Evolutionary conservation across 352 stramenopile species (phyloP).

Genomic region (Globisporangium apiculatum): DNA sequence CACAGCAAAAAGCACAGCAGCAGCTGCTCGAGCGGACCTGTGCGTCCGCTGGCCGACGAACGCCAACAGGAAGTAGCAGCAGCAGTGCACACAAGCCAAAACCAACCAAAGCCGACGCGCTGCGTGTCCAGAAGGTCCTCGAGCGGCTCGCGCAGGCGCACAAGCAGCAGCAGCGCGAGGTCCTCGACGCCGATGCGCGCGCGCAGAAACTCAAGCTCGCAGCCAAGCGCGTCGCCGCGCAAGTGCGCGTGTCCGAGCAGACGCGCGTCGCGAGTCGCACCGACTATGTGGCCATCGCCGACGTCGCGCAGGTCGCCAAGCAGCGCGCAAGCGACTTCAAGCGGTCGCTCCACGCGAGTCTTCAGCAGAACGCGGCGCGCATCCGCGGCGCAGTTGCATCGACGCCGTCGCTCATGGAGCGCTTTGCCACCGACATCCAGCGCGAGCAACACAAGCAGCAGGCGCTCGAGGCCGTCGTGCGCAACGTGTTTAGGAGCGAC

Average conservation of each 20-base stretch:
- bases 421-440: slow-evolving; percentile 61
- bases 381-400: slow-evolving; percentile 35
- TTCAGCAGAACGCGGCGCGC: slow-evolving; percentile 57
- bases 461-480: slow-evolving; percentile 60
- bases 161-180: slow-evolving; percentile 27
- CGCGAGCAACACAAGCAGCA: slow-evolving; percentile 63
- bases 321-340: slow-evolving; percentile 51
- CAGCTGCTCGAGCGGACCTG: slow-evolving; percentile 24
- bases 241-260: slow-evolving; percentile 47
- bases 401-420: slow-evolving; percentile 66
- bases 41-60: slow-evolving; percentile 1
- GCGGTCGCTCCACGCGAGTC: slow-evolving; percentile 50
- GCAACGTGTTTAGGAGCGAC: slow-evolving; percentile 66
- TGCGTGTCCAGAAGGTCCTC: slow-evolving; percentile 45
- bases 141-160: slow-evolving; percentile 24
- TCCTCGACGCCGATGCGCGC: slow-evolving; percentile 18
- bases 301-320: slow-evolving; percentile 33
- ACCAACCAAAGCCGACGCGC: slow-evolving; percentile 46
- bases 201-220: slow-evolving; percentile 36
- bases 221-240: slow-evolving; percentile 37
- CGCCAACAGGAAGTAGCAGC: neutral
- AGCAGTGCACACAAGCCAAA: slow-evolving; percentile 6
- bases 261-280: slow-evolving; percentile 20
- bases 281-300: slow-evolving; percentile 43
- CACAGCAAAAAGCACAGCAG: slow-evolving; percentile 23